Evolutionary conservation across 139 green algal genomes (phyloP).

Genomic region (Gonium pectorale): DNA sequence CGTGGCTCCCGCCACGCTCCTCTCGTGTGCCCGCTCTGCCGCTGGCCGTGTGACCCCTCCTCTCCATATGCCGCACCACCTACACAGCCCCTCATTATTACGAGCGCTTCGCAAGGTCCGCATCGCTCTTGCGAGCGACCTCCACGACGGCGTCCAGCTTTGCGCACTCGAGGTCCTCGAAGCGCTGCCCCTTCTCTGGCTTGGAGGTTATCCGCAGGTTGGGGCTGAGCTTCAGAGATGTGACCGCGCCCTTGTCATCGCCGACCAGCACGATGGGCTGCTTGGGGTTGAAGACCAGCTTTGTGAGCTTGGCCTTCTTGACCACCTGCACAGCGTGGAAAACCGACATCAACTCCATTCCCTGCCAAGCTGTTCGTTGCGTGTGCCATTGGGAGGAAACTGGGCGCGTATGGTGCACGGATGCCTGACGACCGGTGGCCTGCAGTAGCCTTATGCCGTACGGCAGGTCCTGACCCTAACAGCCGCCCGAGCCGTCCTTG

Average conservation of each 20-base stretch:
- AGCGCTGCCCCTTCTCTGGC: constrained; percentile 59
- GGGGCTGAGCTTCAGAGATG: constrained; percentile 90
- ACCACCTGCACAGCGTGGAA: constrained; percentile 62
- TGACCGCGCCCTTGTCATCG: constrained; percentile 87
- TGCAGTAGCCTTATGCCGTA: no score
- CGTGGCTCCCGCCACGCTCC: no score
- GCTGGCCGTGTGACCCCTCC: no score
- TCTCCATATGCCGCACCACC: no score
- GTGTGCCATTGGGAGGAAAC: no score
- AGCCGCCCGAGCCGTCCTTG: no score
- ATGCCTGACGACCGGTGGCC: no score
- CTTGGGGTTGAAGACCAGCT: constrained; percentile 89
- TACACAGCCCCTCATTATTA: background rate
- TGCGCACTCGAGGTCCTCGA: constrained; percentile 63
- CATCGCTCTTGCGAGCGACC: constrained; percentile 74
- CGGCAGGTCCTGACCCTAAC: no score
- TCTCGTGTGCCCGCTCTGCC: no score
- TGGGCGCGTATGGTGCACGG: no score
- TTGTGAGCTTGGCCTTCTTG: constrained; percentile 86
- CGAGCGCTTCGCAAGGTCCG: constrained; percentile 7
- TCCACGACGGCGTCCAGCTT: constrained; percentile 80
- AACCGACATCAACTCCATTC: no score
- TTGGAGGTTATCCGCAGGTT: constrained; percentile 82
- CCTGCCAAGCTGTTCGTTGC: no score
- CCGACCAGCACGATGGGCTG: constrained; percentile 92